These are phyloP conservation scores for Reticulascus tulasneorum DNA, from an alignment of 2,329 filamentous ascomycete genomes.

Conservation along the genomic window DNA sequence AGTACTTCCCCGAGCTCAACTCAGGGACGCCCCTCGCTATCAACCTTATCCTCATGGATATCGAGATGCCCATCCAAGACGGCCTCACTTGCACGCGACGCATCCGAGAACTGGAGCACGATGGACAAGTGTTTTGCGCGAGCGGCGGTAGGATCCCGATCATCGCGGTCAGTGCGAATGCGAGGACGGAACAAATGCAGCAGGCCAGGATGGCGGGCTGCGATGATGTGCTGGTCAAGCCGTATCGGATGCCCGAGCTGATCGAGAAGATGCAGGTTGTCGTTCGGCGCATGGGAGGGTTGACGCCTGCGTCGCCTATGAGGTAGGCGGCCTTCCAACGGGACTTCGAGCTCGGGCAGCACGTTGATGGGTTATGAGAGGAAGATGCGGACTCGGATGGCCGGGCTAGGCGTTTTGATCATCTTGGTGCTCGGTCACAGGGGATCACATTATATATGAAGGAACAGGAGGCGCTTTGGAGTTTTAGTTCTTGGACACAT, in stretches of 20 bases:
- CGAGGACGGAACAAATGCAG: conserved; percentile 56
- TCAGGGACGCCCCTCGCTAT: conserved; percentile 31
- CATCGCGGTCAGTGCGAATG: conserved; percentile 66
- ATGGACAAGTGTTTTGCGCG: conserved; percentile 42
- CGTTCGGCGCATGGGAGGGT: conserved; percentile 26
- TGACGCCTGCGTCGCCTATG: conserved; percentile 8
- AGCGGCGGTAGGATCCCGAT: conserved; percentile 53
- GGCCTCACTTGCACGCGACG: conserved; percentile 62
- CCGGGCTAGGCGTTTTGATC: too few species aligned
- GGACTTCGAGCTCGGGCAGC: too few species aligned
- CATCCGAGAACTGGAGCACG: conserved; percentile 58
- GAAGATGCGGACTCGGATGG: not conserved
- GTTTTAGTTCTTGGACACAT: too few species aligned
- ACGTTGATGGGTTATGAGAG: not conserved
- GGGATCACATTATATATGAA: too few species aligned
- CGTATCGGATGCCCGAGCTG: conserved; percentile 61
- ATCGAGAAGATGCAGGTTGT: conserved; percentile 55
- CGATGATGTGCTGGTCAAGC: conserved; percentile 69
- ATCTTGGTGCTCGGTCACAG: too few species aligned
- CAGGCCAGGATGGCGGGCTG: conserved; percentile 48
- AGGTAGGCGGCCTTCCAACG: too few species aligned
- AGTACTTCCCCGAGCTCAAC: conserved; percentile 2
- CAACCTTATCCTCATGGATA: conserved; percentile 68
- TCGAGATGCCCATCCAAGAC: conserved; percentile 73
- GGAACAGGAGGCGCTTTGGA: too few species aligned